Base-by-base conservation (phyloP, 768 basidiomycete species). In the Antrodiella citrinella region DNA sequence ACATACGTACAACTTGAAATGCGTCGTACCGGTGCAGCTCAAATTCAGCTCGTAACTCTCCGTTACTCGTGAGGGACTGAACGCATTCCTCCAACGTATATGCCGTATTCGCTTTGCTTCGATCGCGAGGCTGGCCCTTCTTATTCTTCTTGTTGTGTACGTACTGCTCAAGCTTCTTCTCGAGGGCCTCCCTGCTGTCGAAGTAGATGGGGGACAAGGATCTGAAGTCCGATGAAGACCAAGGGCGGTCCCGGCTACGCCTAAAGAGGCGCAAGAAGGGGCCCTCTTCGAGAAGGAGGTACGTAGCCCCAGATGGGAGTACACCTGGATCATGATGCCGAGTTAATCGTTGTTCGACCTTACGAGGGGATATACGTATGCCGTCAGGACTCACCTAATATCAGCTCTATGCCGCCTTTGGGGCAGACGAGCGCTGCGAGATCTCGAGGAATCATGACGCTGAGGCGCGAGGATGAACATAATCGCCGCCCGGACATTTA, bases 191-290 rank as follows among this genome's bases (percentile, higher is more conserved):
- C 18, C 40, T 46, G 3, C 40, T 52, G 12, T 49, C 51, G 43
- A 61, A 61, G 21, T 57, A 47, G 18, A 64, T 51, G 3, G 60
- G 60, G 15, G 62, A 64, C 15, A 62, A 49, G 26, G 60, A 61
- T 22, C 54, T 35, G 47, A 58, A 61, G 1, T 52, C 45, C n/a
- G 39, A 13, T 3, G 57, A 45, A 1, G 4, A 45, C 41, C 50
- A 48, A 4, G 40, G 26, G 19, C 15, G 19, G 12, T 53, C 53
- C 7, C 51, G 19, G 3, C 45, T 52, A 3, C 20, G n/a, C 11
- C 52, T 51, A 13, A 51, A 13, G 9, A 30, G 11, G 4, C 15
- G 22, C 25, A 55, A 18, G 11, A 26, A 26, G 13, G 42, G 10
- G 9, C 44, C 21, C 18, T 25, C 45, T 3, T 38, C 42, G 13